phyloP scores from a whole-genome alignment of 2,329 filamentous ascomycete genomes.

The Leptographium radiaticola region DNA sequence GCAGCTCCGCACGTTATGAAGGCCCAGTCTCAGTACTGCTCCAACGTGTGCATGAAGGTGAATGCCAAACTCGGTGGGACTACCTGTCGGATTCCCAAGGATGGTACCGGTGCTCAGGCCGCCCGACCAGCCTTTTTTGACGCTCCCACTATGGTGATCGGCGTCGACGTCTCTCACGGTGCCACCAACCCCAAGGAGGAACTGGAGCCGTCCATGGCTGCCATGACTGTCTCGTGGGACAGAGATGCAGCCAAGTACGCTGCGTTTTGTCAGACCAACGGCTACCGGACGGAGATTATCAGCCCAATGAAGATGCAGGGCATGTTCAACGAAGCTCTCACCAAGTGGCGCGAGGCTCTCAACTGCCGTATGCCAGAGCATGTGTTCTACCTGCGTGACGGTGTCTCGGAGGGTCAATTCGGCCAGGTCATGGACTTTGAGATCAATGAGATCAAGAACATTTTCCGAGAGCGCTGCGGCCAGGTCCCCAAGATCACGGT shows the following conservation, averaged over 20 bases:
- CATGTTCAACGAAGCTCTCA: conserved; percentile 52
- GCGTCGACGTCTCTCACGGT: conserved; percentile 80
- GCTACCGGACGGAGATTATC: conserved; percentile 69
- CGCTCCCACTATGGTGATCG: conserved; percentile 67
- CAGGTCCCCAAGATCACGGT: conserved; percentile 59
- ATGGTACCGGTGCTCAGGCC: conserved; percentile 15
- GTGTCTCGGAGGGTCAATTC: conserved; percentile 81
- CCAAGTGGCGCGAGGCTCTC: conserved; percentile 47
- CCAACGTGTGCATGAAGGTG: conserved; percentile 92
- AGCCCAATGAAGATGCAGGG: conserved; percentile 48
- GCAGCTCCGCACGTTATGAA: conserved; percentile 56
- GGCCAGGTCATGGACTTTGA: conserved; percentile 68
- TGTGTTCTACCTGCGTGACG: conserved; percentile 87
- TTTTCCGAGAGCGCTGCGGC: conserved; percentile 28
- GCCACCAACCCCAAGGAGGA: conserved; percentile 43
- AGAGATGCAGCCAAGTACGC: conserved; percentile 59
- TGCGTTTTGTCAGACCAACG: conserved; percentile 72
- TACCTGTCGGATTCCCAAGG: conserved; percentile 39
- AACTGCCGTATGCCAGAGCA: conserved; percentile 48
- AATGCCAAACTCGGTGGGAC: conserved; percentile 88
- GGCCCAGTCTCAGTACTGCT: conserved; percentile 70
- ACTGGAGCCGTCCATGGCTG: conserved; percentile 62
- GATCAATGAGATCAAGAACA: conserved; percentile 53
- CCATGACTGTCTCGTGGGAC: conserved; percentile 75
- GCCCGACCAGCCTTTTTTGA: conserved; percentile 24